These are phyloP conservation scores for Bruguiera hainesii DNA, from an alignment of 441 rosid species.

Conservation along the genomic window DNA sequence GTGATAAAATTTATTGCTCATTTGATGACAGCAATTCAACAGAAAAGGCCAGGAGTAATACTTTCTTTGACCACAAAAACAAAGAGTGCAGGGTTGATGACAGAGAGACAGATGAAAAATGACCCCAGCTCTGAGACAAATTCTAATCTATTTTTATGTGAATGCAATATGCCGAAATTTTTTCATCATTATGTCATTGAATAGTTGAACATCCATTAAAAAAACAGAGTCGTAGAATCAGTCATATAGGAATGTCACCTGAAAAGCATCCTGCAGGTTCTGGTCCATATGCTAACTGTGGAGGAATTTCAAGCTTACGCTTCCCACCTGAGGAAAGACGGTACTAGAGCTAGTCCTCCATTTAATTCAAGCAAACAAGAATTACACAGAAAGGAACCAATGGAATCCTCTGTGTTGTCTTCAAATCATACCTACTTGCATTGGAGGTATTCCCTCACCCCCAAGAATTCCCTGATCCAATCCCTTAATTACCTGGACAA, in stretches of 20 bases:
- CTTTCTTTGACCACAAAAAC: too few relatives aligned
- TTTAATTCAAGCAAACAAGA: constrained; percentile 1
- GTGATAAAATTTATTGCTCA: neutral
- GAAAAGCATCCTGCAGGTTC: constrained; percentile 97
- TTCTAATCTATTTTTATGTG: too few relatives aligned
- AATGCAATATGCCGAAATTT: too few relatives aligned
- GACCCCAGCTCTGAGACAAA: too few relatives aligned
- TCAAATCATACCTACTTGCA: constrained; percentile 60
- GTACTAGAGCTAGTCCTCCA: neutral
- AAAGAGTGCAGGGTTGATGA: too few relatives aligned
- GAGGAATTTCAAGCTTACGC: constrained; percentile 86
- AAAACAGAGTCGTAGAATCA: neutral
- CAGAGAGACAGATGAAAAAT: too few relatives aligned
- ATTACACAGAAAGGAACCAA: neutral
- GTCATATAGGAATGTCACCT: constrained; percentile 35
- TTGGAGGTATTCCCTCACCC: constrained; percentile 79
- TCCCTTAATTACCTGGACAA: constrained; percentile 60
- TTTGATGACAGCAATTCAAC: constrained; percentile 4
- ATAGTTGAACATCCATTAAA: neutral
- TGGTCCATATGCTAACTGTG: constrained; percentile 84
- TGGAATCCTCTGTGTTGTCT: neutral
- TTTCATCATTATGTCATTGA: too few relatives aligned
- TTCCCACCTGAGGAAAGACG: constrained; percentile 53
- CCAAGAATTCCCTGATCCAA: constrained; percentile 83
- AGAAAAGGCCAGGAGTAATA: neutral